phyloP scores from a whole-genome alignment of 1,139 yeast species.

The Nematodospora anomalae region DNA sequence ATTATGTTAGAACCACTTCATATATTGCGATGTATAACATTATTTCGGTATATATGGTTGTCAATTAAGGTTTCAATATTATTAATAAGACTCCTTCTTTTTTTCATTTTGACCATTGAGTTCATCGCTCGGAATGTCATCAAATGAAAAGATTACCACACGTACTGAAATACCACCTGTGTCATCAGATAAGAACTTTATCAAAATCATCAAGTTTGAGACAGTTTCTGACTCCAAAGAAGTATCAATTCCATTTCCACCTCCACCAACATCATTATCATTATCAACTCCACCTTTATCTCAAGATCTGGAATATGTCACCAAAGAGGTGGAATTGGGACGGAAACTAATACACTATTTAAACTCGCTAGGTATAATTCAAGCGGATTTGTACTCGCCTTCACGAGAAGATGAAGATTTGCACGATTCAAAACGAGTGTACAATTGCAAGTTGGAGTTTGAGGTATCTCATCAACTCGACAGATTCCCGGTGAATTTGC shows the following conservation, averaged over 20 bases:
- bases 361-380: slow-evolving; percentile 7
- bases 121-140: not conserved
- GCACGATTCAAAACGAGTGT: slow-evolving; percentile 5
- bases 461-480: slow-evolving; percentile 7
- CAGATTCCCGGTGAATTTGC: slow-evolving; percentile 6
- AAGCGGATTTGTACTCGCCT: slow-evolving; percentile 1
- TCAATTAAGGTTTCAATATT: too few relatives aligned
- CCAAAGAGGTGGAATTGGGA: slow-evolving; percentile 9
- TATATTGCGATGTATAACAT: not conserved
- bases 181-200: slow-evolving; percentile 8
- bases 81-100: too few relatives aligned
- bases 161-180: not conserved
- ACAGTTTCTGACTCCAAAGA: not conserved
- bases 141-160: slow-evolving; percentile 1
- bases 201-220: slow-evolving; percentile 7
- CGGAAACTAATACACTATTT: slow-evolving; percentile 8
- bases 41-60: not conserved
- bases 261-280: not conserved
- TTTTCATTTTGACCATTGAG: too few relatives aligned
- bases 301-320: not conserved
- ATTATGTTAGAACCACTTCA: too few relatives aligned
- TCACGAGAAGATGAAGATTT: not conserved
- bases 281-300: not conserved
- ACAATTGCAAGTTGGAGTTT: slow-evolving; percentile 13
- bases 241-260: slow-evolving; percentile 9